A percentile compares a stretch with the other conserved stretches of the same genome.
Conservation (phyloP, 2,329 filamentous ascomycete species). For the Leptosphaerulina australis region DNA sequence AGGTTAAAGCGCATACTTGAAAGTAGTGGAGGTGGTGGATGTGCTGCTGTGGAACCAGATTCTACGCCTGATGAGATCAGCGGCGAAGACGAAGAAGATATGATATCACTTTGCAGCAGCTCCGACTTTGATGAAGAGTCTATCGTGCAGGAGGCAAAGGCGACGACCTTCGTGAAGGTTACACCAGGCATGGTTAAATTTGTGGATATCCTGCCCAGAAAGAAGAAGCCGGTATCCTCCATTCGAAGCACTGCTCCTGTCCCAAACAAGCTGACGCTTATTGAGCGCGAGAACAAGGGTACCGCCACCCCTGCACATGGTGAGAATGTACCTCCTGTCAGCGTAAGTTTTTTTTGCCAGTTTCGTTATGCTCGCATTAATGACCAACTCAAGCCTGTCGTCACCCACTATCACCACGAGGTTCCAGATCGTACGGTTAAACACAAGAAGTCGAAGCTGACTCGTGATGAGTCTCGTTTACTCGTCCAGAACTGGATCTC, state of each 20-base stretch:
- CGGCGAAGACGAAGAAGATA: slow-evolving; percentile 17
- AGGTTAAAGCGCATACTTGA: slow-evolving; percentile 14
- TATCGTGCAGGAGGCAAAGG: slow-evolving; percentile 20
- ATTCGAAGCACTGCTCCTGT: background rate
- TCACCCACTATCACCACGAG: slow-evolving; percentile 1
- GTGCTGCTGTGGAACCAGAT: background rate
- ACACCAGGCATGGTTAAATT: slow-evolving; percentile 29
- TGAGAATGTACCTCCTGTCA: slow-evolving; percentile 6
- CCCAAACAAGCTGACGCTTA: background rate
- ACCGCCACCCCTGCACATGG: background rate
- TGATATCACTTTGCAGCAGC: slow-evolving; percentile 22
- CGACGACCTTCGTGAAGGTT: slow-evolving; percentile 19
- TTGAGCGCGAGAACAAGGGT: background rate
- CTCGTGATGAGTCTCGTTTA: slow-evolving; percentile 18
- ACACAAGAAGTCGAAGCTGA: slow-evolving; percentile 18
- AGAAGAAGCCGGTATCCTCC: slow-evolving; percentile 4
- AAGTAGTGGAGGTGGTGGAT: background rate
- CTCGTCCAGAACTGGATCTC: slow-evolving; percentile 29
- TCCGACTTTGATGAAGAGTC: slow-evolving; percentile 32
- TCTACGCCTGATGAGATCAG: background rate
- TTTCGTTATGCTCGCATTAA: background rate
- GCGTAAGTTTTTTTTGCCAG: background rate
- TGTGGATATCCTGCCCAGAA: slow-evolving; percentile 27
- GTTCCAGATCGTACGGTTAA: slow-evolving; percentile 3
- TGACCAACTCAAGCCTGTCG: slow-evolving; percentile 1